Base-by-base conservation (phyloP, 331 rosid genomes). In the Pyrus hybrid region DNA sequence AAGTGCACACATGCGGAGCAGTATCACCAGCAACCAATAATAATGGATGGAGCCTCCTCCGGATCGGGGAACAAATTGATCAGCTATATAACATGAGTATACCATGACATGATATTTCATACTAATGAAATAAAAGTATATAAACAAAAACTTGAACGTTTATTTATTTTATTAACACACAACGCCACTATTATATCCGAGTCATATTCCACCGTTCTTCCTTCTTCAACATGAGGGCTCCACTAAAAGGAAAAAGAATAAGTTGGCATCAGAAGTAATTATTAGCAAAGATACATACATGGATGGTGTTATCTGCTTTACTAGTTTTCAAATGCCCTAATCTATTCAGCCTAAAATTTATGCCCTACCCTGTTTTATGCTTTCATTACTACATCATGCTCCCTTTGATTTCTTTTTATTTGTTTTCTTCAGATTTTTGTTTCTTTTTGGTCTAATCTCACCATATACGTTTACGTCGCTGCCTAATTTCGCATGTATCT, bases 1-100 rank as follows among this genome's bases (percentile, higher is more conserved):
- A 60, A 60, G 64, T 56, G 61, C 12, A 6, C 67, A 26, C 67
- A 62, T 62, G 67, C 67, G 7, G 35, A 6, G 35, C 67, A 62
- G 37, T 26, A 26, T 17, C 6, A 20, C 45, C 43, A 29, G 23
- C 45, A 29, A 18, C 67, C 12, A 1, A 25, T 26, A 3, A 25
- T 14, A 13, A 25, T 29, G 12, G 2, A 63, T 45, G 76, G 65
- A 70, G 71, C n/a, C 53, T 68, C 77, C 82, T 54, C 25, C 71
- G 72, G 63, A 72, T 72, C 54, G 74, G 82, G 82, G 64, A 65
- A 57, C 78, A 72, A n/a, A 79, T 70, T 72, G 74, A 78, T 51
- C 49, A 53, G 37, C 4, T 2, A 35, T 8, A 35, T 2, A 11
- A 35, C 43, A 35, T 3, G 1, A 2, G 4, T 35, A 35, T 35